A percentile compares a stretch with the other conserved stretches of the same genome.
These are phyloP conservation scores for Copromyces sp. DNA, from an alignment of 495 filamentous ascomycete genomes.

Conservation along the genomic window DNA sequence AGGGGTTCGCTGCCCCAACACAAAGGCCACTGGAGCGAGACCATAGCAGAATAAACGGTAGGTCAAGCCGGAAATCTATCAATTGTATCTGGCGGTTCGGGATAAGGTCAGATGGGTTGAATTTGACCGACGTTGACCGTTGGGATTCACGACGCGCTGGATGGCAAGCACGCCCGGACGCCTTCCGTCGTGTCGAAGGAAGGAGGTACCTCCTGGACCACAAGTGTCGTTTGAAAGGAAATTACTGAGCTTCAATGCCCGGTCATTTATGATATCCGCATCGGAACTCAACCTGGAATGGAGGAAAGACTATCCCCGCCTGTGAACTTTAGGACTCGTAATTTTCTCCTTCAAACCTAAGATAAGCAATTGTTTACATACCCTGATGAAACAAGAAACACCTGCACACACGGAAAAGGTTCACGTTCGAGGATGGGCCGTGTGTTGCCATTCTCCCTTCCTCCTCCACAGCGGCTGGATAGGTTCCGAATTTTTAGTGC, in stretches of 20 bases:
- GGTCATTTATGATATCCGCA: neutral
- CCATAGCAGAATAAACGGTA: neutral
- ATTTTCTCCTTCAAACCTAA: neutral
- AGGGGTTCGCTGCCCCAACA: neutral
- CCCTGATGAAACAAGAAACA: neutral
- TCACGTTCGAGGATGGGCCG: neutral
- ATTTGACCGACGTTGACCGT: neutral
- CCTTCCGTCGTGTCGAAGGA: neutral
- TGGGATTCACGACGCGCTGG: neutral
- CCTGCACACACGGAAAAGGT: neutral
- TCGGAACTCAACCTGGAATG: neutral
- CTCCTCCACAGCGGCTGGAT: neutral
- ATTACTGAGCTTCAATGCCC: neutral
- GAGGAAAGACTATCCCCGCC: neutral
- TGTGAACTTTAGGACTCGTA: neutral
- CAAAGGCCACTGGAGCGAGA: neutral
- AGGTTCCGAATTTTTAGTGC: neutral
- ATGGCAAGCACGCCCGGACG: neutral
- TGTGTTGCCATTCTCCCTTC: neutral
- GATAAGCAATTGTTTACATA: neutral
- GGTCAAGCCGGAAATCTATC: neutral
- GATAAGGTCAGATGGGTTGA: neutral
- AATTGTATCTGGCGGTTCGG: neutral
- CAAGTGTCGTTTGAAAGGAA: neutral
- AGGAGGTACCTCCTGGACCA: neutral